Conservation (phyloP, 2,329 filamentous ascomycete genomes). For the Pseudopyricularia cyperi region DNA sequence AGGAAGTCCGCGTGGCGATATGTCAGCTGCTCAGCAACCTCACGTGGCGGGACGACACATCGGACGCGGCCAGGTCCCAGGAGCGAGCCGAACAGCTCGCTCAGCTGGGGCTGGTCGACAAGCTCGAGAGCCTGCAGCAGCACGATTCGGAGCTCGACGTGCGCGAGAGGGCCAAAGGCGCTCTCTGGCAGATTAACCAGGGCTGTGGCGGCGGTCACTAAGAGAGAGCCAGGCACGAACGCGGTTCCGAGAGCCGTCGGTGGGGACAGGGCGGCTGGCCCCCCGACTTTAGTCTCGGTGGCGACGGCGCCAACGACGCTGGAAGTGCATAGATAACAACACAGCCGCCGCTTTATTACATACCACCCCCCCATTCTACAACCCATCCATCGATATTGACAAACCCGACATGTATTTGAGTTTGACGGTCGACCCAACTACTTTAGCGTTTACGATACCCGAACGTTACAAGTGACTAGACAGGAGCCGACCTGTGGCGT, state of each 20-base stretch:
- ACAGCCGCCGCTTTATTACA: not conserved
- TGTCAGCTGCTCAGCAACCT: slow-evolving; percentile 81
- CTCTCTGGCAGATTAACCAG: slow-evolving; percentile 51
- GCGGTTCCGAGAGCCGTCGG: not conserved
- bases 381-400: not conserved
- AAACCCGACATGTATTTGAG: too few species aligned
- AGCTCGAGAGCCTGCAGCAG: slow-evolving; percentile 46
- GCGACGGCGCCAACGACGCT: not conserved
- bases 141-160: slow-evolving; percentile 70
- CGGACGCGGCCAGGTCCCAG: slow-evolving; percentile 50
- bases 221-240: not conserved
- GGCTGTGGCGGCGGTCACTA: slow-evolving; percentile 1
- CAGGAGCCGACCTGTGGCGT: too few species aligned
- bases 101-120: slow-evolving; percentile 56
- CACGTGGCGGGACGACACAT: slow-evolving; percentile 65
- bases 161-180: slow-evolving; percentile 70
- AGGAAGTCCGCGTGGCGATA: slow-evolving; percentile 62
- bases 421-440: too few species aligned
- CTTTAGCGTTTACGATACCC: too few species aligned
- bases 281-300: not conserved
- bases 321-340: not conserved
- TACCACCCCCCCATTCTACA: not conserved
- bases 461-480: too few species aligned
- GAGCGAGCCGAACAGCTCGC: slow-evolving; percentile 57
- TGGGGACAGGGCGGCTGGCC: not conserved